Conservation (phyloP, 371 early-diverging fungal species). For the Dinochytrium kinnereticum region DNA sequence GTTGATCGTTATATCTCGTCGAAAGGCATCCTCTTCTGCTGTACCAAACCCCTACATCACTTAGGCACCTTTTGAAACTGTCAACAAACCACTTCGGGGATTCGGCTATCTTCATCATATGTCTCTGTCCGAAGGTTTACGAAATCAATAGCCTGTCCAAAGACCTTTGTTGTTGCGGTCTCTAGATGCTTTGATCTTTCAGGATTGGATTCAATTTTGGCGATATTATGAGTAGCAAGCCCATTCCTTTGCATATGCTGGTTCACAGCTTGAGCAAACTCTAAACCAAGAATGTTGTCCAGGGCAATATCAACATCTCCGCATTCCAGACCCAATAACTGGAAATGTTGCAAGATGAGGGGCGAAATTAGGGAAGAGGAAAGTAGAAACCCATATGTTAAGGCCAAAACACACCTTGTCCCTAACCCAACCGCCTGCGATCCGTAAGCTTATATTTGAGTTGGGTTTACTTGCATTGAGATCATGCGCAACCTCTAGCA, state of each 20-base stretch:
- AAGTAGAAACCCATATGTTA: too few relatives aligned
- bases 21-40: conserved; percentile 94
- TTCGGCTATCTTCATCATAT: conserved; percentile 84
- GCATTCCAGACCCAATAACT: conserved; percentile 87
- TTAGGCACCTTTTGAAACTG: not conserved
- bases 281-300: conserved; percentile 93
- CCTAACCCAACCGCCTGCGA: conserved; percentile 99
- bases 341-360: not conserved
- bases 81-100: conserved; percentile 66
- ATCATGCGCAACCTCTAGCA: conserved; percentile 4
- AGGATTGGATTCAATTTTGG: conserved; percentile 92
- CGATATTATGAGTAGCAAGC: conserved; percentile 55
- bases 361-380: too few relatives aligned
- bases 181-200: conserved; percentile 99
- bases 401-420: conserved; percentile 86
- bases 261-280: conserved; percentile 87
- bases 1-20: conserved; percentile 99
- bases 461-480: conserved; percentile 40
- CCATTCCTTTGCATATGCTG: conserved; percentile 65
- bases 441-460: conserved; percentile 73
- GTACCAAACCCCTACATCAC: conserved; percentile 81
- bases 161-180: conserved; percentile 90
- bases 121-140: conserved; percentile 94
- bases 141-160: conserved; percentile 91
- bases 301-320: conserved; percentile 98